phyloP scores from a whole-genome alignment of 2,329 filamentous ascomycete species.

The Talaromyces sp. region DNA sequence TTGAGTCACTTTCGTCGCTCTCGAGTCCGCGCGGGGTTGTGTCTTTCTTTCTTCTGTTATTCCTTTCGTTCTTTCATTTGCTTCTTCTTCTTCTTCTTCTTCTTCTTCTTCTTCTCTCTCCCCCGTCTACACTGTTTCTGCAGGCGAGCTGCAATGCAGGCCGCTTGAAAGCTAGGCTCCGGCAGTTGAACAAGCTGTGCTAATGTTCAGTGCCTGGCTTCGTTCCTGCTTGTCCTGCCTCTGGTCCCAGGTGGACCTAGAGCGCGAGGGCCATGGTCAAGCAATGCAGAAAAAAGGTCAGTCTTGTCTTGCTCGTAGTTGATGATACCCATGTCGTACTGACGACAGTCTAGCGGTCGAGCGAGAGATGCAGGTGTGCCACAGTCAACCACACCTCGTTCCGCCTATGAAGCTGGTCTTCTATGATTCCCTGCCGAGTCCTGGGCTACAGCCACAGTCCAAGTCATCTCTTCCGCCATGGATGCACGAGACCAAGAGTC shows the following conservation, averaged over 20 bases:
- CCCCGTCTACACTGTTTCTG: background rate
- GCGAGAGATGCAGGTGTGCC: conserved; percentile 40
- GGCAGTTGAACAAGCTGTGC: conserved; percentile 27
- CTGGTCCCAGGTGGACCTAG: conserved; percentile 22
- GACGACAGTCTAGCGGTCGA: conserved; percentile 26
- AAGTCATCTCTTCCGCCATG: conserved; percentile 33
- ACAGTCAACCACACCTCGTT: conserved; percentile 42
- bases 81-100: too few species aligned
- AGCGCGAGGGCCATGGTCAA: conserved; percentile 14
- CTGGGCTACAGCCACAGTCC: conserved; percentile 23
- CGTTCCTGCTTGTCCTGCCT: conserved; percentile 35
- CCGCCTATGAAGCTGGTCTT: conserved; percentile 42
- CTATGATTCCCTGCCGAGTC: conserved; percentile 36
- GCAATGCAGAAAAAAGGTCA: background rate
- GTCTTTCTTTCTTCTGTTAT: conserved; percentile 2
- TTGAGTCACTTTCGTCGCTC: conserved; percentile 1
- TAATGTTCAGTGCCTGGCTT: conserved; percentile 35
- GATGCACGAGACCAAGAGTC: conserved; percentile 33
- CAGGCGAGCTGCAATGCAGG: conserved; percentile 15
- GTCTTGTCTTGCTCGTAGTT: background rate
- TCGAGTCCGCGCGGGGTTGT: conserved; percentile 4
- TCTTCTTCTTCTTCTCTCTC: too few species aligned
- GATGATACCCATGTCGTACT: conserved; percentile 1
- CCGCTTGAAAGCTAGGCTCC: conserved; percentile 8
- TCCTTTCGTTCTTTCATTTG: background rate